These are phyloP conservation scores for Naganishia cerealis DNA, from an alignment of 1,284 basidiomycete genomes.

Conservation along the genomic window DNA sequence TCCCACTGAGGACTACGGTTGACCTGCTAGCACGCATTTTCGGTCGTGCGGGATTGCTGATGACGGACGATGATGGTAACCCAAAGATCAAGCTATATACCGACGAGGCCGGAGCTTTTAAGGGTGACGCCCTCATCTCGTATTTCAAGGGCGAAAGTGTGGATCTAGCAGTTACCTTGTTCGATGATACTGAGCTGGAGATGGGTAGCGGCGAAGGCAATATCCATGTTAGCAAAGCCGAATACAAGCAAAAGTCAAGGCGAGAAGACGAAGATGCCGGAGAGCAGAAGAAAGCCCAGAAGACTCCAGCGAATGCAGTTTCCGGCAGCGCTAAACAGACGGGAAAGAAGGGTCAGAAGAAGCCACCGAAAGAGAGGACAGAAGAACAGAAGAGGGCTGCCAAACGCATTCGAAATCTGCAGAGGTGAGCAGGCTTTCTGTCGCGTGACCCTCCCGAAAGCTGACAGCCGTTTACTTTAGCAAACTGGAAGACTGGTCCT, in stretches of 20 bases:
- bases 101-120: conserved; percentile 83
- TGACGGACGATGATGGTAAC: conserved; percentile 83
- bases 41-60: conserved; percentile 83
- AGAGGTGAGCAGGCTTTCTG: conserved; percentile 63
- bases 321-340: conserved; percentile 22
- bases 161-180: conserved; percentile 73
- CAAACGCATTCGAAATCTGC: conserved; percentile 80
- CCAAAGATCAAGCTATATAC: conserved; percentile 93
- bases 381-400: conserved; percentile 87
- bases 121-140: conserved; percentile 91
- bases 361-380: conserved; percentile 81
- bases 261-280: conserved; percentile 60
- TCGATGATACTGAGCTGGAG: conserved; percentile 89
- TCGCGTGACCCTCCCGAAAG: conserved; percentile 60
- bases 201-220: conserved; percentile 67
- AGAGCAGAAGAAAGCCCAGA: conserved; percentile 63
- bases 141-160: conserved; percentile 98
- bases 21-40: conserved; percentile 80
- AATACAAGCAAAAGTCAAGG: conserved; percentile 65
- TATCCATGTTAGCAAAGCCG: conserved; percentile 81
- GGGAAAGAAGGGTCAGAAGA: conserved; percentile 58
- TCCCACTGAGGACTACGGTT: conserved; percentile 73
- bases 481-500: conserved; percentile 52
- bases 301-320: conserved; percentile 7
- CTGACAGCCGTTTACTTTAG: conserved; percentile 55